A percentile compares a stretch with the other conserved stretches of the same genome.
Conservation (phyloP, 306 rosid genomes). For the Castanea sativa region DNA sequence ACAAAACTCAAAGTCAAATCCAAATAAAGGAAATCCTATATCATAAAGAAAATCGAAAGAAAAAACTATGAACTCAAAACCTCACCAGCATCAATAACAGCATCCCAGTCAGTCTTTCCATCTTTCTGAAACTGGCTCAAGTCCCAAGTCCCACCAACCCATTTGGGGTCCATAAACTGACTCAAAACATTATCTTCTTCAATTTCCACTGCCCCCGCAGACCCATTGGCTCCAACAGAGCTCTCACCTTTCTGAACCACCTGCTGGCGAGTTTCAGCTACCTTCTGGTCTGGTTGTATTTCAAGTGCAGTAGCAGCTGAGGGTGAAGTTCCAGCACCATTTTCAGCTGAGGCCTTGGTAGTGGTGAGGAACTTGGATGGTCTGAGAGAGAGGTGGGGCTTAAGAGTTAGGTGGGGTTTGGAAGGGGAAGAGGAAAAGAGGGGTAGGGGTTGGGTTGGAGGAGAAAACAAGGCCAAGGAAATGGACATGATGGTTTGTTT, state of each 20-base stretch:
- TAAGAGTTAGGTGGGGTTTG: constrained; percentile 36
- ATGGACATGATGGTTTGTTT: constrained; percentile 31
- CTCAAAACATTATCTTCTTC: constrained; percentile 34
- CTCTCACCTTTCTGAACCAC: constrained; percentile 20
- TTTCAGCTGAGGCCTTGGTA: constrained; percentile 52
- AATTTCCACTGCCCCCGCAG: constrained; percentile 26
- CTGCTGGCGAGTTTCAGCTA: constrained; percentile 25
- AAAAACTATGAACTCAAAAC: constrained; percentile 7
- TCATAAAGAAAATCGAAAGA: not conserved
- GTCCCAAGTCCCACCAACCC: constrained; percentile 96
- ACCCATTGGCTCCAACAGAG: constrained; percentile 54
- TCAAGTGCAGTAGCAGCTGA: constrained; percentile 36
- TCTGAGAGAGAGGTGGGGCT: constrained; percentile 34
- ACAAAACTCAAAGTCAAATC: not conserved
- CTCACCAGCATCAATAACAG: constrained; percentile 94
- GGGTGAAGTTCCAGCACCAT: constrained; percentile 43
- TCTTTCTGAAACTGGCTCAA: constrained; percentile 80
- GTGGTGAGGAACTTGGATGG: constrained; percentile 23
- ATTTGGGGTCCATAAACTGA: constrained; percentile 59
- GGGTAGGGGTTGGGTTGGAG: constrained; percentile 47
- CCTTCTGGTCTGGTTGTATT: constrained; percentile 25
- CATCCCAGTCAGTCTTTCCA: constrained; percentile 86
- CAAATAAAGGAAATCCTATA: not conserved
- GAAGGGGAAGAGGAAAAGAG: constrained; percentile 39
- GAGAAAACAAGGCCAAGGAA: constrained; percentile 76